Evolutionary conservation across 1,284 basidiomycete genomes (phyloP), one percentile per base, ranked within the genome.

Genomic region (Pisolithus thermaeus): DNA sequence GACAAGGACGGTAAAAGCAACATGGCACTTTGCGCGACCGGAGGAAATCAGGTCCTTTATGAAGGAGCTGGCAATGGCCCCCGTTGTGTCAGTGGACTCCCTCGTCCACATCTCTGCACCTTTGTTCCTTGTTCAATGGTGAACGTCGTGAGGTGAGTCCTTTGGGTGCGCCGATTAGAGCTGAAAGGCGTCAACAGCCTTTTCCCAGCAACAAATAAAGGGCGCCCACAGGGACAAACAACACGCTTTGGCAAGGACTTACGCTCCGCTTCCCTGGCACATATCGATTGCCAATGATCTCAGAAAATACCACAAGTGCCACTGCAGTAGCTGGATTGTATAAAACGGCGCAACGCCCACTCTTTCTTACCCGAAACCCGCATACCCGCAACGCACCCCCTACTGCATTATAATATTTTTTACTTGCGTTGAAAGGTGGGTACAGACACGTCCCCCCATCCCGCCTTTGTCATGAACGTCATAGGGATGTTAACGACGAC

Each of bases 181-280:
- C 50, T 58, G 48, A 59, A 61, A 54, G 52, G 45, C 30, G 38
- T 30, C 12, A 11, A 41, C 40, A 43, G 43, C n/a, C 36, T 52
- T 59, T 66, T 63, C 56, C 53, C 60, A 61, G 62, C 56, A 51
- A 65, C 62, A 63, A 65, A 68, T 57, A 68, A 67, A 65, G 58
- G 49, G 66, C 70, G 58, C 70, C 69, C 68, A 73, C 70, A 73
- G 61, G 70, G 64, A 71, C 72, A 73, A 71, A 73, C 71, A 73
- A 73, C 49, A 64, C 59, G 63, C 42, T 43, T 43, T 43, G 42
- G 42, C 42, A 43, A 43, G 25, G 42, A 23, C 8, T 27, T 27
- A 30, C 42, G 25, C 39, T 35, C 38, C 38, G 42, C 51, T 48
- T 28, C 20, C 46, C 49, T 49, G 56, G 51, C 57, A 61, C 55